phyloP scores from a whole-genome alignment of 1,139 yeast genomes.

The Hemisphaericaspora xylofermentans region DNA sequence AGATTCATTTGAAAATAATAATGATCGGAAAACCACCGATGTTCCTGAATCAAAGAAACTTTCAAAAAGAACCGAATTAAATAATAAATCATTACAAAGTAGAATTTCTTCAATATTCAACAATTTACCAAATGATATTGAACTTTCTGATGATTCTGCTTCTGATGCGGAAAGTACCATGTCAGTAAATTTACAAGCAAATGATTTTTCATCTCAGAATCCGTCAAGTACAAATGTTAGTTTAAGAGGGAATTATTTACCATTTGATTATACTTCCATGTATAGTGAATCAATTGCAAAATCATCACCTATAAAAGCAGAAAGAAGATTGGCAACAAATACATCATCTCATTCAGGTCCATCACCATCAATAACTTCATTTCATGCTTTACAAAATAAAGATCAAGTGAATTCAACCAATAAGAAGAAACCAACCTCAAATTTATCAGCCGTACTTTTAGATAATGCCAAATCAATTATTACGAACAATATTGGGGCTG shows the following conservation, averaged over 20 bases:
- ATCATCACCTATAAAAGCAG: conserved; percentile 33
- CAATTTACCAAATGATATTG: conserved; percentile 50
- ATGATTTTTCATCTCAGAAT: conserved; percentile 2
- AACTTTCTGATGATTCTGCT: conserved; percentile 48
- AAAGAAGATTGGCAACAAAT: conserved; percentile 14
- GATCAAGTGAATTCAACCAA: conserved; percentile 19
- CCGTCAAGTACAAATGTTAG: conserved; percentile 5
- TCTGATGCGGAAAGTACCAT: conserved; percentile 27
- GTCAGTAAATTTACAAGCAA: background rate
- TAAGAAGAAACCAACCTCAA: conserved; percentile 30
- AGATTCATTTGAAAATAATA: conserved; percentile 3
- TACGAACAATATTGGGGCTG: conserved; percentile 30
- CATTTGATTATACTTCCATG: conserved; percentile 16
- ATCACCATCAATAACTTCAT: conserved; percentile 45
- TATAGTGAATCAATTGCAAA: conserved; percentile 31
- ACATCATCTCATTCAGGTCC: conserved; percentile 8
- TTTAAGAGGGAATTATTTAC: conserved; percentile 7
- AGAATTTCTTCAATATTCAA: conserved; percentile 43
- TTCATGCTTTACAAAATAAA: conserved; percentile 31
- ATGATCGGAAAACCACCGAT: background rate
- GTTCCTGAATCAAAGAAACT: conserved; percentile 1
- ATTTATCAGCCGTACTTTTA: conserved; percentile 33
- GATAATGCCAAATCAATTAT: conserved; percentile 43
- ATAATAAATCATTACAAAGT: conserved; percentile 9
- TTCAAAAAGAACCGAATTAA: background rate